These are phyloP conservation scores for Filosporella fistucella DNA, from an alignment of 495 filamentous ascomycete species.

Conservation along the genomic window DNA sequence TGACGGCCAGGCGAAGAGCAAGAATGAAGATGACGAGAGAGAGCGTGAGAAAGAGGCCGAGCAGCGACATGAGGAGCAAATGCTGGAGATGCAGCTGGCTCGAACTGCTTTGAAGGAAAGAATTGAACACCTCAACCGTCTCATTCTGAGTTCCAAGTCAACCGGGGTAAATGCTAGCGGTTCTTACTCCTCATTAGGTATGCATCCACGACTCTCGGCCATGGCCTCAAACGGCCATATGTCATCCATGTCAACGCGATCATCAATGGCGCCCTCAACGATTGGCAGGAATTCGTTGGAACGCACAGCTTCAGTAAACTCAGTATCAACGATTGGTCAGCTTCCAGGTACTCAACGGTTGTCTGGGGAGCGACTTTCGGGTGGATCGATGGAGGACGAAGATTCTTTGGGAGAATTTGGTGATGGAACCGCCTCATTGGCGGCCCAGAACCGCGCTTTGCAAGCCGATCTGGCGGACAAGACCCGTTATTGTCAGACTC, in stretches of 20 bases:
- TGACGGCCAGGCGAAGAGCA: conserved; percentile 66
- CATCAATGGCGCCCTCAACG: conserved; percentile 70
- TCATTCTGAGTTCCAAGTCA: conserved; percentile 93
- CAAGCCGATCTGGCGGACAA: conserved; percentile 94
- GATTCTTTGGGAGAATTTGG: conserved; percentile 79
- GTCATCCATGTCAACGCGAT: conserved; percentile 54
- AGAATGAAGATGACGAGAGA: conserved; percentile 63
- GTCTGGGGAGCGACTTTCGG: conserved; percentile 35
- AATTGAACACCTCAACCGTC: conserved; percentile 93
- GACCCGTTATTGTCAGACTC: conserved; percentile 89
- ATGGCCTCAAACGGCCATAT: conserved; percentile 38
- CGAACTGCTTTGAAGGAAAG: conserved; percentile 93
- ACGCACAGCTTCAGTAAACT: conserved; percentile 63
- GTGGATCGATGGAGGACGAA: conserved; percentile 52
- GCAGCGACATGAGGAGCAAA: conserved; percentile 89
- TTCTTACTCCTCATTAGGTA: conserved; percentile 67
- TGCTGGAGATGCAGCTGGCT: conserved; percentile 96
- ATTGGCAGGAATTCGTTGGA: conserved; percentile 51
- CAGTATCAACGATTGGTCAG: conserved; percentile 52
- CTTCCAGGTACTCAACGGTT: conserved; percentile 30
- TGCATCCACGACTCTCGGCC: conserved; percentile 59
- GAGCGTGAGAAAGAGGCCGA: conserved; percentile 77
- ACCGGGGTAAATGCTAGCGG: conserved; percentile 82
- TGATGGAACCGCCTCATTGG: conserved; percentile 77
- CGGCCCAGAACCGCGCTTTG: conserved; percentile 78